Percentiles rank a stretch among this genome's conserved stretches.
Evolutionary conservation across 2,329 filamentous ascomycete genomes (phyloP).

Genomic region (Ophiostoma sp.): DNA sequence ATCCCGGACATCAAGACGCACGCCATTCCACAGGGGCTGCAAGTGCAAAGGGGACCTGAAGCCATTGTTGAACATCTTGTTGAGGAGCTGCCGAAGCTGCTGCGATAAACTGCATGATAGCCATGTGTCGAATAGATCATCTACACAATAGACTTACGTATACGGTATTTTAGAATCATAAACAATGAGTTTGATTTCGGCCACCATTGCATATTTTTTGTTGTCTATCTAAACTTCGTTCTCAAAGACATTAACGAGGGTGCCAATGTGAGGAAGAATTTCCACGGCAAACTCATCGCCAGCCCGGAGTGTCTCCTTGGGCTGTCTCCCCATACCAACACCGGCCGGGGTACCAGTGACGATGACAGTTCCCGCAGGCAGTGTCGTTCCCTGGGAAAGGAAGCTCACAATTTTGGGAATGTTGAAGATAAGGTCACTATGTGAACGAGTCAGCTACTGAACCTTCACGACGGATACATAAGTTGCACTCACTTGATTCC

Average conservation of each 20-base stretch:
- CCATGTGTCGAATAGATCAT: background rate
- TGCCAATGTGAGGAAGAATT: slow-evolving; percentile 46
- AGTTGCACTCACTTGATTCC: background rate
- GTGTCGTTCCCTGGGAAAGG: slow-evolving; percentile 46
- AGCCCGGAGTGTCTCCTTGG: slow-evolving; percentile 41
- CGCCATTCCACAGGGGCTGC: slow-evolving; percentile 55
- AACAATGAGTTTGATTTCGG: background rate
- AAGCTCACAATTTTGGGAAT: slow-evolving; percentile 48
- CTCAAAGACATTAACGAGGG: slow-evolving; percentile 41
- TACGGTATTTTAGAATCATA: background rate
- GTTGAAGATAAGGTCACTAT: slow-evolving; percentile 52
- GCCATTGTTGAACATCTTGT: slow-evolving; percentile 55
- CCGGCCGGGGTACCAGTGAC: slow-evolving; percentile 47
- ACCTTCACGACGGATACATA: background rate
- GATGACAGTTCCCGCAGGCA: slow-evolving; percentile 43
- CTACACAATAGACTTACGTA: background rate
- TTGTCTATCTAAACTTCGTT: background rate
- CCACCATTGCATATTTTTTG: background rate
- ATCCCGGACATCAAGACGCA: slow-evolving; percentile 52
- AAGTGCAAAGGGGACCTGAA: slow-evolving; percentile 54
- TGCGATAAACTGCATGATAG: slow-evolving; percentile 23
- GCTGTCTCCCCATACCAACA: slow-evolving; percentile 42
- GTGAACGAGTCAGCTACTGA: background rate
- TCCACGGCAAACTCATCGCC: slow-evolving; percentile 48
- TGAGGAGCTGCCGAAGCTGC: slow-evolving; percentile 41